Percentiles rank a stretch among this genome's conserved stretches.
These are phyloP conservation scores for Hymenoscyphus repandus DNA, from an alignment of 2,329 filamentous ascomycete genomes.

Conservation along the genomic window DNA sequence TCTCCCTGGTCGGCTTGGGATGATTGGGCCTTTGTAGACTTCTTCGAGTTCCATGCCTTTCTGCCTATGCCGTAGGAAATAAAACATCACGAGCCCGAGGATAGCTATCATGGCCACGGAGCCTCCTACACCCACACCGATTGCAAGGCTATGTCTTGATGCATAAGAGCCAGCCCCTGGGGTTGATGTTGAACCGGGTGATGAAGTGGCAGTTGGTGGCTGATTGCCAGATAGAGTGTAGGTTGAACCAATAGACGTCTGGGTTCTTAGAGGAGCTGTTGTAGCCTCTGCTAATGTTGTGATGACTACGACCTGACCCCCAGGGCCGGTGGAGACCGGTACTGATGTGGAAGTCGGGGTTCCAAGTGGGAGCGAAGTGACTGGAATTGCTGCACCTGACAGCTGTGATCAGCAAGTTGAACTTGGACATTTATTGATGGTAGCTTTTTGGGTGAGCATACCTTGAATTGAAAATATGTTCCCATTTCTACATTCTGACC, in stretches of 20 bases:
- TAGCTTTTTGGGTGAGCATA: not conserved
- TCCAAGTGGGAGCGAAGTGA: not conserved
- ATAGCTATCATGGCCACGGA: not conserved
- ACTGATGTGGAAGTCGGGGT: not conserved
- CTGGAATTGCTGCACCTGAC: not conserved
- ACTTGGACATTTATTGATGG: not conserved
- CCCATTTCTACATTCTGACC: not conserved
- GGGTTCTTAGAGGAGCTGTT: not conserved
- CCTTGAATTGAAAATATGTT: conserved; percentile 1
- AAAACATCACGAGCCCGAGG: not conserved
- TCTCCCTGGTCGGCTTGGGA: not conserved
- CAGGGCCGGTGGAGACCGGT: not conserved
- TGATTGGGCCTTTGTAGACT: conserved; percentile 1
- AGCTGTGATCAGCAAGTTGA: not conserved
- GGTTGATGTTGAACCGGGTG: not conserved
- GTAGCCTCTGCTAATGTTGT: not conserved
- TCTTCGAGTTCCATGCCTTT: not conserved
- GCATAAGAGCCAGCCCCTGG: not conserved
- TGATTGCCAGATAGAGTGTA: not conserved
- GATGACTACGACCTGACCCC: not conserved
- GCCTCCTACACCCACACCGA: conserved; percentile 1
- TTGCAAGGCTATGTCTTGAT: not conserved
- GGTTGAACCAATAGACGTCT: not conserved
- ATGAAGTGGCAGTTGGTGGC: not conserved
- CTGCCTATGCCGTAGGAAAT: not conserved